Percentiles rank a stretch among this genome's conserved stretches.
phyloP scores from a whole-genome alignment of 257 asterid species.

The Prunella vulgaris region DNA sequence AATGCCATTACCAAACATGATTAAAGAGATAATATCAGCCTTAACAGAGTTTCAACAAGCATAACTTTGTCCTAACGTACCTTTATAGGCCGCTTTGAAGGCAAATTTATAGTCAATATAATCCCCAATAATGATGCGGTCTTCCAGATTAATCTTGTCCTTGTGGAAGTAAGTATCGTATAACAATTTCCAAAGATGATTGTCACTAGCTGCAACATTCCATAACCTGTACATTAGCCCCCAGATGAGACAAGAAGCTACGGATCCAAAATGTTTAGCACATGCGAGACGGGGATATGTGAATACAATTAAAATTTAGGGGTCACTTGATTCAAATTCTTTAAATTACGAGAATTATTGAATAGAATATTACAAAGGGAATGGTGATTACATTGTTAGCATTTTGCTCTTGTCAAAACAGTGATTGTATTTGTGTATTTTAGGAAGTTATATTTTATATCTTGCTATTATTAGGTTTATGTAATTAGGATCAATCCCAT shows the following conservation, averaged over 20 bases:
- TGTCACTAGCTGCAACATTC: slow-evolving; percentile 64
- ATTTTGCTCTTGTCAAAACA: no score
- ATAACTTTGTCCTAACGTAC: slow-evolving; percentile 28
- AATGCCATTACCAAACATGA: not conserved
- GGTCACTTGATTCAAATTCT: no score
- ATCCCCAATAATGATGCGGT: slow-evolving; percentile 7
- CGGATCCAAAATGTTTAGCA: not conserved
- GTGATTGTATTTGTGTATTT: no score
- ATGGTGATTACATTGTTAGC: no score
- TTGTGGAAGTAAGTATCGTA: slow-evolving; percentile 34
- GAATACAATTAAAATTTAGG: not conserved
- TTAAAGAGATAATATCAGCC: not conserved
- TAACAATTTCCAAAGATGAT: slow-evolving; percentile 59
- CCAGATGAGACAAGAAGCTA: not conserved
- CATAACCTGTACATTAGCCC: slow-evolving; percentile 50
- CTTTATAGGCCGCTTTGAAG: slow-evolving; percentile 42
- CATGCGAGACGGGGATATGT: not conserved
- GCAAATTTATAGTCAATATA: slow-evolving; percentile 41
- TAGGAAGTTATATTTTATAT: no score
- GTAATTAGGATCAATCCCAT: no score
- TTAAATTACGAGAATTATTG: no score
- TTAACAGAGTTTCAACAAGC: not conserved
- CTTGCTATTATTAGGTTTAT: no score
- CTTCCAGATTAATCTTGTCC: slow-evolving; percentile 14
- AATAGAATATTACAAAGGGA: no score